A percentile compares a stretch with the other conserved stretches of the same genome.
These are phyloP conservation scores for Caryopteris hybrid DNA, from an alignment of 305 asterid species.

Conservation along the genomic window DNA sequence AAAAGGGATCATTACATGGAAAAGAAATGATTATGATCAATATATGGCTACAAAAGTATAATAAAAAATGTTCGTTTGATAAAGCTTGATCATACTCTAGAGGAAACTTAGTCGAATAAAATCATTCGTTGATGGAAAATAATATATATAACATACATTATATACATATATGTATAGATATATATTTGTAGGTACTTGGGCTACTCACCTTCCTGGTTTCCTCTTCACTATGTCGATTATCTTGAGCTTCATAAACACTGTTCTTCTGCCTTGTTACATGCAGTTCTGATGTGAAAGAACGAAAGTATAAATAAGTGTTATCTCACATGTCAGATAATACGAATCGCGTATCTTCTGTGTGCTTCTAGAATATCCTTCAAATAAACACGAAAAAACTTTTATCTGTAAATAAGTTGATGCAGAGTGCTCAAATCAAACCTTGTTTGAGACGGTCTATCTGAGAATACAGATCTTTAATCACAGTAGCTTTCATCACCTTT, in stretches of 20 bases:
- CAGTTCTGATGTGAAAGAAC: conserved; percentile 27
- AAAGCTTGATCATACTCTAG: neutral
- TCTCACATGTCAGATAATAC: neutral
- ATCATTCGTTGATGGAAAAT: neutral
- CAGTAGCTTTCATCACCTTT: conserved; percentile 32
- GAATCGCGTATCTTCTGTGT: neutral
- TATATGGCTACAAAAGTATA: neutral
- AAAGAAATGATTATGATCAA: too few relatives aligned
- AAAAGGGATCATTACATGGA: neutral
- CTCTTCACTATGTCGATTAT: conserved; percentile 23
- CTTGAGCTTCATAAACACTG: conserved; percentile 24
- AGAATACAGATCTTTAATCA: conserved; percentile 34
- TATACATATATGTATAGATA: neutral
- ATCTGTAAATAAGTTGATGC: neutral
- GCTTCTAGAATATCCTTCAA: neutral
- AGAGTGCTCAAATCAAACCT: conserved; percentile 27
- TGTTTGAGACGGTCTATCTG: conserved; percentile 39
- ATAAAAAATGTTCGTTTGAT: neutral
- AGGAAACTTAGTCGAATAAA: neutral
- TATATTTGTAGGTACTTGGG: too few relatives aligned
- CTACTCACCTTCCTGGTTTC: conserved; percentile 36
- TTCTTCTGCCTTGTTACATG: conserved; percentile 27
- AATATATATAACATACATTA: neutral
- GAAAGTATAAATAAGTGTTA: conserved; percentile 2
- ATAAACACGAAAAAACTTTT: neutral